These are phyloP conservation scores for Fusarium nanum DNA, from an alignment of 2,329 filamentous ascomycete species.

Conservation along the genomic window DNA sequence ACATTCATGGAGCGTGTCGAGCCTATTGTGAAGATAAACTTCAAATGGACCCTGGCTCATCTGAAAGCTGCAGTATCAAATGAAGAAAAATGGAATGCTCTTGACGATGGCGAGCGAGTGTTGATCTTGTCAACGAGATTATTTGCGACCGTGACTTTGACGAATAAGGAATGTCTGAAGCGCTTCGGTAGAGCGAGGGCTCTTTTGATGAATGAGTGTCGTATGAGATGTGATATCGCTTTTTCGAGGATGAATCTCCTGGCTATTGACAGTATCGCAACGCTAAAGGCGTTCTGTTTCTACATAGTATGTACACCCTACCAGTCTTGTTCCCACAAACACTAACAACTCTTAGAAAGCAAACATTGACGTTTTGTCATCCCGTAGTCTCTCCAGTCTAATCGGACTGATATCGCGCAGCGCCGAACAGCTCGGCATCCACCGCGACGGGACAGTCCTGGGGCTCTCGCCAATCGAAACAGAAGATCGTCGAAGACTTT, in stretches of 20 bases:
- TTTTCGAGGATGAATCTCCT: constrained; percentile 13
- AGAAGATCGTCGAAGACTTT: constrained; percentile 22
- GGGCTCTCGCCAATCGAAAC: constrained; percentile 8
- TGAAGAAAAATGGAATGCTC: neutral
- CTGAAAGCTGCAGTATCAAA: neutral
- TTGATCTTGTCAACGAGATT: constrained; percentile 12
- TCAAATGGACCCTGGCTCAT: constrained; percentile 7
- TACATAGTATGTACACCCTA: neutral
- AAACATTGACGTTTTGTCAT: neutral
- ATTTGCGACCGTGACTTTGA: constrained; percentile 8
- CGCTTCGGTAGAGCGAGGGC: neutral
- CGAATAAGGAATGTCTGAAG: neutral
- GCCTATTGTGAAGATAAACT: constrained; percentile 25
- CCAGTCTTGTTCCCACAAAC: rapidly evolving
- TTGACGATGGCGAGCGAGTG: neutral
- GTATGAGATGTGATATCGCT: constrained; percentile 7
- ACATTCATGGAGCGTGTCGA: constrained; percentile 21
- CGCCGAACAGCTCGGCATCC: constrained; percentile 23
- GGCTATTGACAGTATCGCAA: constrained; percentile 1
- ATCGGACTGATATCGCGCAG: constrained; percentile 12
- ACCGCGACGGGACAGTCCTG: constrained; percentile 20
- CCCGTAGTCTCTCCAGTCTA: constrained; percentile 6
- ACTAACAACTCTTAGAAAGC: constrained; percentile 5
- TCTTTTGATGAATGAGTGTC: neutral
- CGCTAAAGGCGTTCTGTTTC: constrained; percentile 9